Evolutionary conservation across 129 eudicot species (phyloP), one percentile per base, ranked within the genome.

Genomic region (Helianthus tuberosus): DNA sequence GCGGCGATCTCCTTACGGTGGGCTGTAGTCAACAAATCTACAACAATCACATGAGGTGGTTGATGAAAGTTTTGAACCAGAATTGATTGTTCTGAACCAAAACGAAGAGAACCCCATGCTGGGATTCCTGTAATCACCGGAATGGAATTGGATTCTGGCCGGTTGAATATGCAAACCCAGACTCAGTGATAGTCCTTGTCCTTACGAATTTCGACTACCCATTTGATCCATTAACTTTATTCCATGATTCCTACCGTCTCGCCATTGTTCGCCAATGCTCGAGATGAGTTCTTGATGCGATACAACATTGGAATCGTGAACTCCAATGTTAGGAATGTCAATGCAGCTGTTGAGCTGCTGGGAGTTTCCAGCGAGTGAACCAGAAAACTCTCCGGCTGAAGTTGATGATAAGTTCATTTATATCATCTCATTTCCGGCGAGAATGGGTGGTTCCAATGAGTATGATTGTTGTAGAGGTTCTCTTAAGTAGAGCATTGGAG

Each of bases 141-240:
- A 60, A 61, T 85, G 72, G 57, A 85, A 77, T 44, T 85, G 88
- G 41, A 89, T 62, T 52, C 84, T 80, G 0, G 85, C 50, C 23
- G 79, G 84, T 2, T 58, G 66, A 76, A 86, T 79, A 7, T 80
- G 85, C 14, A 91, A 79, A 54, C 88, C 70, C 15, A 90, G 93
- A 71, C 89, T 90, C 55, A 90, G 82, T 11, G 96, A 90, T 44
- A 90, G 73, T 27, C 93, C 96, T 65, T 86, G 96, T 5, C 79
- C 72, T 58, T 84, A 86, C 78, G 75, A 66, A 60, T 71, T 82
- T 46, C 73, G 83, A 43, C 82, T 74, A 65, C 81, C 80, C 78
- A 60, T 66, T 41, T 60, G 81, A 58, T 60, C 77, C 86, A 84
- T 79, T 52, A 87, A 55, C 69, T 80, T 54, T 88, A 83, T 87